Base-by-base conservation (phyloP, 1,139 yeast species). In the Meyerozyma smithsonii region DNA sequence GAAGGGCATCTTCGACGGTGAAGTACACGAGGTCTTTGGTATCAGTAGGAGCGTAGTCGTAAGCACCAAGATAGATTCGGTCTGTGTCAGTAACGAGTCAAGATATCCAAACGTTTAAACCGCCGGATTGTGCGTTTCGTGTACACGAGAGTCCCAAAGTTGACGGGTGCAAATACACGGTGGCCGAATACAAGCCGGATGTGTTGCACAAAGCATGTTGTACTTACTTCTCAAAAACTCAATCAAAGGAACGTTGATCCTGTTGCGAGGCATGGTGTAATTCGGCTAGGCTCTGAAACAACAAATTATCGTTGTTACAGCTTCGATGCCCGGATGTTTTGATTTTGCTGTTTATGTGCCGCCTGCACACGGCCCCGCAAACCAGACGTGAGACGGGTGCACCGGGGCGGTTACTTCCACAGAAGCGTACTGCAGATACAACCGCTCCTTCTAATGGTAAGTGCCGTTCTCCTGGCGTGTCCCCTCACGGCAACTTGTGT, bases 31-130 rank as follows among this genome's bases (percentile, higher is more conserved):
- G 66, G 35, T 83, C 84, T 18, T 73, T 77, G 0, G 92, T 84
- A 56, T 87, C 95, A 40, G 71, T 69, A 1, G 98, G 98, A 8
- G 79, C 66, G 46, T 74, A 66, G 58, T 89, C 96, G 57, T 80
- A 89, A 5, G 96, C 95, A 11, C 96, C 97, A 8, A 92, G 77
- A 56, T 92, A 92, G 34, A 90, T 84, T 42, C 96, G 82, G 52
- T 86, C 92, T 77, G 53, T 47, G 42, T 41, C 41, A 42, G 45
- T 38, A 21, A 62, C 56, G 57, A 58, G 62, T 59, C 49, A 12
- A 17, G 36, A 14, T 16, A 14, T 17, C 14, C 8, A 3, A 35
- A 32, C 32, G 18, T n/a, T n/a, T n/a, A n/a, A n/a, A n/a, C n/a
- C n/a, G n/a, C n/a, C n/a, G n/a, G n/a, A n/a, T n/a, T n/a, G n/a